phyloP scores from a whole-genome alignment of 768 basidiomycete species.

The Fomitopsis serialis region DNA sequence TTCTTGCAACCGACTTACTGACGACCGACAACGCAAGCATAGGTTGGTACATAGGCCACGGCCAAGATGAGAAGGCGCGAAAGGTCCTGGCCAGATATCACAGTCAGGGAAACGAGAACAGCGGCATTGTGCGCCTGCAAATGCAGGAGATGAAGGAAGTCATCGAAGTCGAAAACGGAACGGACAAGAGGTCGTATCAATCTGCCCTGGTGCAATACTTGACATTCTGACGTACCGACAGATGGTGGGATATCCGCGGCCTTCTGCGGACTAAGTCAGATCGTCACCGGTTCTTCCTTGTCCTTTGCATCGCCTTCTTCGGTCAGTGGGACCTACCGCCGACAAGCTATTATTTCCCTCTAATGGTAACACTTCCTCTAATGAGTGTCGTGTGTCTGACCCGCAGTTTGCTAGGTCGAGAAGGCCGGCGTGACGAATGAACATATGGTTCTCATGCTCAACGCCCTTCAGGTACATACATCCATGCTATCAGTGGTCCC shows the following conservation, averaged over 20 bases:
- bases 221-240: conserved; percentile 50
- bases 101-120: conserved; percentile 53
- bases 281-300: conserved; percentile 15
- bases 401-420: conserved; percentile 14
- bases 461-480: conserved; percentile 17
- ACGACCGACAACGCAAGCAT: no score
- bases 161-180: conserved; percentile 64
- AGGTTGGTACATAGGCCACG: conserved; percentile 33
- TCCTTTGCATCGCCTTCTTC: conserved; percentile 41
- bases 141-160: conserved; percentile 31
- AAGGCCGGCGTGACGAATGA: conserved; percentile 29
- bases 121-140: conserved; percentile 42
- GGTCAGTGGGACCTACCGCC: conserved; percentile 40
- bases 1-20: no score
- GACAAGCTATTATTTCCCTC: conserved; percentile 24
- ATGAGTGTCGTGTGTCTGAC: background rate
- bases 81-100: conserved; percentile 65
- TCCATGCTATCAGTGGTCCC: background rate
- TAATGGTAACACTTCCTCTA: conserved; percentile 15
- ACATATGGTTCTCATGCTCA: conserved; percentile 21
- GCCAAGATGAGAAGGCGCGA: conserved; percentile 56
- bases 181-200: conserved; percentile 36
- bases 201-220: conserved; percentile 29
- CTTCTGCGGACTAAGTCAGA: conserved; percentile 14
- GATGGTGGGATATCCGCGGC: conserved; percentile 28